Evolutionary conservation across 129 eudicot genomes (phyloP), one percentile per base, ranked within the genome.

Genomic region (Artemisia argyi): DNA sequence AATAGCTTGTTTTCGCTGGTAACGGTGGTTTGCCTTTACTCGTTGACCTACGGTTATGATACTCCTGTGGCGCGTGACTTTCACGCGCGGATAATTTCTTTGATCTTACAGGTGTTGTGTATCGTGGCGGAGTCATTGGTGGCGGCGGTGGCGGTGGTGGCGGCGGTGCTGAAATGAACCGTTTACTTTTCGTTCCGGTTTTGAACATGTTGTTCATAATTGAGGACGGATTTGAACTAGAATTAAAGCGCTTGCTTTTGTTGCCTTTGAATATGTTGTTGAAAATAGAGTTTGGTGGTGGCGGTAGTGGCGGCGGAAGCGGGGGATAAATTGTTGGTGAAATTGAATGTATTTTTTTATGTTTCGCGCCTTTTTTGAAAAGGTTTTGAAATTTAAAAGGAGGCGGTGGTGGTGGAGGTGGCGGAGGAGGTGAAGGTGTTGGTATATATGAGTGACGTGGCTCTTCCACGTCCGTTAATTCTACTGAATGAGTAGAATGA

Each of bases 21-120:
- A 89, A 66, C 1, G 98, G 96, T 1, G 98, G 98, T 82, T 80
- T 87, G 28, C 92, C 79, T 52, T 68, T 15, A 58, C 22, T 64
- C 18, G 55, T 28, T 7, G 81, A 48, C 2, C 64, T 71, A 9
- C 75, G 74, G 11, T 64, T 71, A 28, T 19, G 28, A 39, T 71
- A 48, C 60, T 66, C 75, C 17, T 58, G 73, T 24, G 63, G 73
- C 68, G 67, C 24, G 50, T 58, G 60, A 55, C 32, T 75, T 60
- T 44, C 57, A 17, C 52, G 30, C 20, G 35, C 28, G 2, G 82
- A 44, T 62, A 14, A 3, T 17, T 52, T 71, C 30, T 65, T 62
- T 35, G 77, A 51, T 61, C 68, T 63, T 2, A 20, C 16, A 24
- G 78, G 69, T 35, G 3, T 47, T 51, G 65, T 55, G 68, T 61